Evolutionary conservation across 2,329 filamentous ascomycete genomes (phyloP), one percentile per base, ranked within the genome.

Genomic region (Didymella segeticola): DNA sequence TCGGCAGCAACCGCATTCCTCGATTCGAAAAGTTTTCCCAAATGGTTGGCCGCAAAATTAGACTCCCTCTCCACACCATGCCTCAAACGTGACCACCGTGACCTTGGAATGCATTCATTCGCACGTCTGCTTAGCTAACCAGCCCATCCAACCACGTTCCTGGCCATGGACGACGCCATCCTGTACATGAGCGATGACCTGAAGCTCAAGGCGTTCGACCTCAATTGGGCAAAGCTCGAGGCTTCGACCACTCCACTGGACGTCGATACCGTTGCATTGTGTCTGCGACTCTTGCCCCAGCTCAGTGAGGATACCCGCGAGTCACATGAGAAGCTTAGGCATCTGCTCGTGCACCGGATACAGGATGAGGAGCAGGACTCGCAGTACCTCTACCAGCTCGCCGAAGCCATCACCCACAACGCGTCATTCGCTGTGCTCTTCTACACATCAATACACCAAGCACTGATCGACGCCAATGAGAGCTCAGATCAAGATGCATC

Each of bases 371-470:
- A 47, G 3, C 33, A 61, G 10, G 49, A 61, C 23, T 31, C 61
- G 4, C 53, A 67, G 11, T 51, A 53, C 7, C 57, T 69, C 9
- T 72, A 67, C 43, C 45, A 43, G 22, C 54, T 74, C 10, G 63
- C 66, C 19, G 64, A 69, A 26, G 56, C 68, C 15, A 66, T 66
- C 36, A 47, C 64, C 3, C 57, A 47, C 33, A 60, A 68, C 50
- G 42, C 49, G 2, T 41, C 58, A 2, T 56, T 68, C 22, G 62
- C 60, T 9, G 37, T 45, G 12, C 26, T 34, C 1, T 41, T 64
- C 6, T 61, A 69, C 43, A 43, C 56, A 4, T 33, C 55, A 7
- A 46, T 52, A n/a, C 37, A 58, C 7, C 15, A 39, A 2, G 48
- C 63, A 5, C 27, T 27, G 5, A 25, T 43, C 25, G 39, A 56